Base-by-base conservation (phyloP, 2,329 filamentous ascomycete genomes). In the Domatiomyces catenatus region DNA sequence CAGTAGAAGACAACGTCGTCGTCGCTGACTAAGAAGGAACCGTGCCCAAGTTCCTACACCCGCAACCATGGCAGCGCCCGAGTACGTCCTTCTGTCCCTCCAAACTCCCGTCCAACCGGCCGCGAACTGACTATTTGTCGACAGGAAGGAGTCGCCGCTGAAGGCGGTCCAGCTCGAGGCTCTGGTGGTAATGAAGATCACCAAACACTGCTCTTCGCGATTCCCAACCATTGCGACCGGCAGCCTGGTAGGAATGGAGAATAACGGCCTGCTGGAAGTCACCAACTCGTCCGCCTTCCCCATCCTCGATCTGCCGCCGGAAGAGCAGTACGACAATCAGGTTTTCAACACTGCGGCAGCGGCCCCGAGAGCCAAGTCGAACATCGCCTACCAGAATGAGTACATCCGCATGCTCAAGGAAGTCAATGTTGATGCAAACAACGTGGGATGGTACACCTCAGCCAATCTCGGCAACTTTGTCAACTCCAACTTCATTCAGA, bases 401-500 rank as follows among this genome's bases (percentile, higher is more conserved):
- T 96, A 96, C 90, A 90, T 98, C 69, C 85, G 88, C 64, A 88
- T 92, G 69, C 74, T 96, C 56, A 84, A 90, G 67, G 92, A 96
- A 71, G 92, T 98, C 64, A 98, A 96, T 68, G 86, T 96, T 53
- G 92, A 98, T 68, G 92, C 92, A 59, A 94, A 96, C 75, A 93
- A 87, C 63, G 87, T 94, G 54, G 92, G 92, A 63, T 98, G 89
- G 89, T 98, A 98, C 74, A 95, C 88, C 53, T 95, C 88, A 73
- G 87, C 89, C 57, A 94, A 88, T 69, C 93, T 98, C 86, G 92
- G 92, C 69, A 96, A 94, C 76, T 96, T 96, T 62, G 77, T 96
- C 75, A 95, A 89, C 75, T 69, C 84, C 65, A 86, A 84, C 74
- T 89, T 94, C 66, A 86, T 98, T 69, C 92, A 98, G 77, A 98